A percentile compares a stretch with the other conserved stretches of the same genome.
phyloP scores from a whole-genome alignment of 805 yeast species.

The Kuraishia borneana region DNA sequence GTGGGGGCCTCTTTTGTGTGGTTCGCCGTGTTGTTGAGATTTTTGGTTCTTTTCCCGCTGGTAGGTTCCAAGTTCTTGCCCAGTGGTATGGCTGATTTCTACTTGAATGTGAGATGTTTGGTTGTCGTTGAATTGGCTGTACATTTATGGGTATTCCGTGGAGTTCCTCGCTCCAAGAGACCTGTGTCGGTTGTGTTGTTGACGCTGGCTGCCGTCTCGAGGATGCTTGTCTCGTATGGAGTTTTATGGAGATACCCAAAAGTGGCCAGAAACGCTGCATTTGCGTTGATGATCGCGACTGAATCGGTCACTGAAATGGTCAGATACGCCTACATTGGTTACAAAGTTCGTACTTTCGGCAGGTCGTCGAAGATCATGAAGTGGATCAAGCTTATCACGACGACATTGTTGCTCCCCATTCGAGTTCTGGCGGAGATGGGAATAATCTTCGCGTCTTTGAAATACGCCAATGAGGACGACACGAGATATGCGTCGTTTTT shows the following conservation, averaged over 20 bases:
- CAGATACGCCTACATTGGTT: conserved; percentile 14
- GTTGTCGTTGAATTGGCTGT: conserved; percentile 10
- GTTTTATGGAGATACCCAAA: conserved; percentile 15
- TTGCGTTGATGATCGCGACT: conserved; percentile 11
- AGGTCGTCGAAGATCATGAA: conserved; percentile 7
- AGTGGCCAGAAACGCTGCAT: conserved; percentile 12
- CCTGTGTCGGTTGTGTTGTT: conserved; percentile 6
- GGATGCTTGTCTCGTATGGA: conserved; percentile 7
- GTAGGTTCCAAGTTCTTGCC: conserved; percentile 59
- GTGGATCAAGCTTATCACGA: conserved; percentile 8
- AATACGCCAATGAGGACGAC: conserved; percentile 7
- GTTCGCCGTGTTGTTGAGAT: conserved; percentile 36
- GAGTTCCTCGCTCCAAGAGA: conserved; percentile 2
- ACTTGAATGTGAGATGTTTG: conserved; percentile 13
- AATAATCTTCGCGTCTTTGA: conserved; percentile 11
- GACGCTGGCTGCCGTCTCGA: conserved; percentile 4
- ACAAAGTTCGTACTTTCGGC: conserved; percentile 15
- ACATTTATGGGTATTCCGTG: conserved; percentile 9
- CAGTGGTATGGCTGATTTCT: conserved; percentile 63
- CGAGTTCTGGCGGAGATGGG: conserved; percentile 10
- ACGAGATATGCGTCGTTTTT: conserved; percentile 4
- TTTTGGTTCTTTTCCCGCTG: conserved; percentile 43
- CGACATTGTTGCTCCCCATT: conserved; percentile 11
- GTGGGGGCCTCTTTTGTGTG: conserved; percentile 28
- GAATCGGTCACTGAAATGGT: conserved; percentile 12